These are phyloP conservation scores for Tolypocladium paradoxum DNA, from an alignment of 2,329 filamentous ascomycete species.

Conservation along the genomic window DNA sequence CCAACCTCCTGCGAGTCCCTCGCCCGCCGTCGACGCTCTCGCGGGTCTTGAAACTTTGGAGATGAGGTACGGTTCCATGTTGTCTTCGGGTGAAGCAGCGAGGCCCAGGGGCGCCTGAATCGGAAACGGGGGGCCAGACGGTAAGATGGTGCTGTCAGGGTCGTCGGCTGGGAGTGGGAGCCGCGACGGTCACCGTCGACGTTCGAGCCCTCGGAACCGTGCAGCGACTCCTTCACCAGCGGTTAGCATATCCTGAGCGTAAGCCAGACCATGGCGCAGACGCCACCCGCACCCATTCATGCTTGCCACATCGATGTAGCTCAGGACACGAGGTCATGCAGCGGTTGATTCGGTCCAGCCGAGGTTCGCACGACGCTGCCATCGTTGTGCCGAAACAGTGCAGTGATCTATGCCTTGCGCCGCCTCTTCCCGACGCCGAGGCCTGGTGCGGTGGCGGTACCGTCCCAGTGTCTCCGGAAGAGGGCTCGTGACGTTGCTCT, in stretches of 20 bases:
- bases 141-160: conserved; percentile 12
- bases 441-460: not conserved
- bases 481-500: not conserved
- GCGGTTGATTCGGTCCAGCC: not conserved
- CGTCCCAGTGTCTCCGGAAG: not conserved
- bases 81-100: conserved; percentile 8
- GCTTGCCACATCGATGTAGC: not conserved
- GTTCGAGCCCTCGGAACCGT: conserved; percentile 3
- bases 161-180: conserved; percentile 13
- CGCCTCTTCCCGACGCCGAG: not conserved
- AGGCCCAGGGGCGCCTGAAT: conserved; percentile 13
- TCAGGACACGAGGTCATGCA: conserved; percentile 5
- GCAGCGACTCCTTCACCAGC: not conserved
- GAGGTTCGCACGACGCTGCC: not conserved
- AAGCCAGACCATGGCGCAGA: not conserved
- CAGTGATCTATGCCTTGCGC: not conserved
- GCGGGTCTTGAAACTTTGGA: conserved; percentile 12
- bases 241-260: not conserved
- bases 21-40: conserved; percentile 18
- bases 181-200: conserved; percentile 6
- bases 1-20: conserved; percentile 15
- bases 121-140: conserved; percentile 13
- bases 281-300: not conserved
- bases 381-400: not conserved
- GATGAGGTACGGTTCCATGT: conserved; percentile 3